Evolutionary conservation across 345 rosid genomes (phyloP), one percentile per base, ranked within the genome.

Genomic region (Citrus cavaleriei): DNA sequence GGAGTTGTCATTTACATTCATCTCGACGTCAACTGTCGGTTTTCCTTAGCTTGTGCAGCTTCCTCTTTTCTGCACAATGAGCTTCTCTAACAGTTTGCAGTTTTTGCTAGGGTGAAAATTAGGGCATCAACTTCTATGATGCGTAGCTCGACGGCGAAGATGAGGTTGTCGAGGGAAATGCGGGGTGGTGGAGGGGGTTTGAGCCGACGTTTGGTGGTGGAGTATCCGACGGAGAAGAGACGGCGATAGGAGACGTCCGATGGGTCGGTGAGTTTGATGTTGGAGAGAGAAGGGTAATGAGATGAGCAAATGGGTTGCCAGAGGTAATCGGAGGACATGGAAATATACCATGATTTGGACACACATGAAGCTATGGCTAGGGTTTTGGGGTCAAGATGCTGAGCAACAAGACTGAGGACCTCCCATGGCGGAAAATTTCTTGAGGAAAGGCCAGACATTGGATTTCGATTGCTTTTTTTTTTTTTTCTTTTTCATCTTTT

Each of bases 321-420:
- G 27, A 42, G 34, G 10, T 69, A 16, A 79, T 90, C 88, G 4
- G 87, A 77, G 13, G 91, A 85, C 87, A 87, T 83, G 68, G 84
- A 79, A 30, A 63, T 5, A 68, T 28, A 58, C 91, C 90, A 88
- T 30, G 83, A 73, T 35, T 68, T 84, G 62, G 85, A 86, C 25
- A 88, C 90, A 21, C 88, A 90, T 4, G 89, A 84, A 59, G 90
- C 89, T 6, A 77, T 28, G 68, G 88, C 91, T 37, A 87, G 75
- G 68, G 83, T 68, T 81, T 78, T 83, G 21, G 86, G 86, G 73
- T 88, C 90, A 46, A 90, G 88, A 74, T 77, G 63, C 58, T 77
- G 62, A 28, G 88, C 79, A 32, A 85, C 77, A 24, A 87, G 83
- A 57, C 66, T 32, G 8, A 87, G 81, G 68, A 79, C 84, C 58